Base-by-base conservation (phyloP, 495 filamentous ascomycete species). In the Aspergillus heteromorphus region DNA sequence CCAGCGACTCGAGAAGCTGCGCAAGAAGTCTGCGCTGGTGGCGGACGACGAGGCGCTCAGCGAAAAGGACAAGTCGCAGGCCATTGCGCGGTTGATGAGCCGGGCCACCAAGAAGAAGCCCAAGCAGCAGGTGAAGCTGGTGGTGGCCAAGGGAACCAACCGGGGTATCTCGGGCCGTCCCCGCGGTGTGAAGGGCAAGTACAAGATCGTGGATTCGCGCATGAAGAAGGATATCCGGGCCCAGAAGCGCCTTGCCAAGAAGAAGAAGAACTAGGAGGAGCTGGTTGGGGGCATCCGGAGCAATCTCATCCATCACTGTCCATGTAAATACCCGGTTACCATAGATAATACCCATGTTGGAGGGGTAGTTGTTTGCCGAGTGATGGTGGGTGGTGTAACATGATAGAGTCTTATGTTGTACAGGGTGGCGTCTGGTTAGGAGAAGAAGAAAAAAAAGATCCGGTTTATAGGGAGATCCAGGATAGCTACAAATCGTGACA, bases 221-320 rank as follows among this genome's bases (percentile, higher is more conserved):
- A 83, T 99, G 83, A 97, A 96, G 84, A 99, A 99, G 86, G 93
- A 99, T 79, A 82, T 92, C 49, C 81, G 93, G 65, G 95, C 87
- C 13, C 78, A 88, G 73, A 99, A 97, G 81, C 84, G 93, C 65
- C 61, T 83, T 53, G 83, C 82, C 41, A 88, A 88, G 76, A 86
- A 82, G 67, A 82, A 79, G 69, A 64, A 71, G 55, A 66, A 64
- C 47, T 72, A 59, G 36, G 36, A 60, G 34, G 45, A 21, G 41
- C 11, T 7, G 51, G 18, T 27, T 10, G 16, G 19, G 23, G 17
- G 29, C 13, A 38, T 13, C n/a, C 34, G 34, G n/a, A 38, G 34
- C 13, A 5, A 38, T 38, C n/a, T 13, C 34, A n/a, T 38, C n/a
- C 13, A 38, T 43, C 7, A 23, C 20, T 25, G 42, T 45, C 16